Conservation (phyloP, 805 yeast genomes). For the Candida schatavii region DNA sequence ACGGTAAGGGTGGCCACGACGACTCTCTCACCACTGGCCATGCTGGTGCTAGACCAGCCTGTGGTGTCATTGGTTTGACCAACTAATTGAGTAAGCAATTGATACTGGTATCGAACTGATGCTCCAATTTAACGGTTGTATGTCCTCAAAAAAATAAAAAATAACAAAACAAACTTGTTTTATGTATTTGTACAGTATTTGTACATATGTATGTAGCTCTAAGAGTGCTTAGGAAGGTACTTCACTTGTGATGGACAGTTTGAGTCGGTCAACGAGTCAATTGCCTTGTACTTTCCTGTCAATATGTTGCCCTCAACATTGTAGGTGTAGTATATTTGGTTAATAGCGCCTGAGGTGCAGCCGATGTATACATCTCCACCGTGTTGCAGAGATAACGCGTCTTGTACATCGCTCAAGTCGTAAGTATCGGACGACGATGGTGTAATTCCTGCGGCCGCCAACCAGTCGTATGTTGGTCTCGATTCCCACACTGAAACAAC, state of each 20-base stretch:
- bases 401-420: constrained; percentile 51
- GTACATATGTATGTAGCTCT: too few relatives aligned
- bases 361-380: constrained; percentile 58
- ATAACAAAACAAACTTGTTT: neutral
- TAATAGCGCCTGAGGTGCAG: constrained; percentile 47
- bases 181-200: neutral
- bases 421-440: constrained; percentile 63
- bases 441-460: constrained; percentile 63
- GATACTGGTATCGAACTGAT: neutral
- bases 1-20: constrained; percentile 90
- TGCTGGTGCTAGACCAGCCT: constrained; percentile 97
- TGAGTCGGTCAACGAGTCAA: constrained; percentile 54
- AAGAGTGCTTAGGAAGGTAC: constrained; percentile 59
- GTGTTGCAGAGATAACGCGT: constrained; percentile 49
- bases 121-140: neutral
- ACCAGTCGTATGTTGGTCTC: constrained; percentile 66
- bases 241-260: constrained; percentile 66
- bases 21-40: constrained; percentile 95
- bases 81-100: constrained; percentile 18
- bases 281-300: constrained; percentile 56
- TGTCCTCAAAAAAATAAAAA: neutral
- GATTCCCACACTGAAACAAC: constrained; percentile 55
- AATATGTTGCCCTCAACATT: constrained; percentile 69
- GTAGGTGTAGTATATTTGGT: constrained; percentile 80
- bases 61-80: constrained; percentile 92